phyloP scores from a whole-genome alignment of 495 filamentous ascomycete genomes.

The Echria macrotheca region DNA sequence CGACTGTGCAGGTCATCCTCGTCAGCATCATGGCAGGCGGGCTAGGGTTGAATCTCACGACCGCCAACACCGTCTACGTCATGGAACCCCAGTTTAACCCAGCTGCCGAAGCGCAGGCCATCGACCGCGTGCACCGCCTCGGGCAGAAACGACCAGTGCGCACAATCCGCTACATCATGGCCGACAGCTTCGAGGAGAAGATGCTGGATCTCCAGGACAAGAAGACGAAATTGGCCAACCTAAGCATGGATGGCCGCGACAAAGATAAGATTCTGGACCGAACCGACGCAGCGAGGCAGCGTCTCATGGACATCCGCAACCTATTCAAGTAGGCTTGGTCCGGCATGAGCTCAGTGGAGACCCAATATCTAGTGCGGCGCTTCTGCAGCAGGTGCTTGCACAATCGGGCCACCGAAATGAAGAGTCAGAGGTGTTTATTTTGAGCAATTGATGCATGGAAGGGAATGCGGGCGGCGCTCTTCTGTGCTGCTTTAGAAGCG shows the following conservation, averaged over 20 bases:
- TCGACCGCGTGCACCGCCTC: constrained; percentile 90
- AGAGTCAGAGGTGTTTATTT: too few relatives aligned
- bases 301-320: constrained; percentile 71
- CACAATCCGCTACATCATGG: constrained; percentile 84
- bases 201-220: constrained; percentile 83
- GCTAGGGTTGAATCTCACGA: constrained; percentile 83
- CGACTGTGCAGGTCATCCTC: constrained; percentile 68
- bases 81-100: constrained; percentile 99
- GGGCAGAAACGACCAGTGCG: constrained; percentile 81
- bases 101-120: constrained; percentile 85
- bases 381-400: too few relatives aligned
- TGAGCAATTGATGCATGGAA: too few relatives aligned
- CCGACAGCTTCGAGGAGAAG: constrained; percentile 85
- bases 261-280: constrained; percentile 57
- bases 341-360: background rate
- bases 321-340: constrained; percentile 66
- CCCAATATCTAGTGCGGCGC: background rate
- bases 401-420: too few relatives aligned
- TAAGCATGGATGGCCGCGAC: constrained; percentile 65
- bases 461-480: too few relatives aligned
- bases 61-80: constrained; percentile 80
- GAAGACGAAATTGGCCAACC: constrained; percentile 81
- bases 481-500: too few relatives aligned
- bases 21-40: constrained; percentile 91
- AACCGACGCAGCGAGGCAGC: constrained; percentile 66